Percentiles rank a stretch among this genome's conserved stretches.
These are phyloP conservation scores for Avena eriantha DNA, from an alignment of 176 grass and related monocot genomes.

Conservation along the genomic window DNA sequence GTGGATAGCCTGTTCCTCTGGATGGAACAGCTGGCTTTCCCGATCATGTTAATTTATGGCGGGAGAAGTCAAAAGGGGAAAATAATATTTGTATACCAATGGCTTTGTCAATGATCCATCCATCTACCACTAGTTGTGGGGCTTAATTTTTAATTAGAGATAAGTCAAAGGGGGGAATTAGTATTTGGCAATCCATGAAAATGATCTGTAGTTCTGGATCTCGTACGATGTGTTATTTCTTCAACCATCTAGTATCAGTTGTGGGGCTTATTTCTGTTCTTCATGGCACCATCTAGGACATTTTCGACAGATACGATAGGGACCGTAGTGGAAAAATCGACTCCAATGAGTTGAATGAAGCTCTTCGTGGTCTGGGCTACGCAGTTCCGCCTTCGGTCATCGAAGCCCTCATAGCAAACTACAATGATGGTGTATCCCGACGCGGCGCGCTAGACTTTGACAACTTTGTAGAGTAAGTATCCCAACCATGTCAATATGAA, in stretches of 20 bases:
- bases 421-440: conserved; percentile 45
- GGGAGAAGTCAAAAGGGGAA: not conserved
- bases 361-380: conserved; percentile 78
- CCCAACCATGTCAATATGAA: not conserved
- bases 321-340: conserved; percentile 84
- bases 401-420: conserved; percentile 71
- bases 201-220: not conserved
- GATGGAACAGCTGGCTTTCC: not conserved
- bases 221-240: not conserved
- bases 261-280: conserved; percentile 12
- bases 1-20: conserved; percentile 22
- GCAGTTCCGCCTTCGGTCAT: conserved; percentile 75
- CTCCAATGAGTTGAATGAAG: conserved; percentile 71
- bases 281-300: conserved; percentile 48
- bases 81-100: not conserved
- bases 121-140: not conserved
- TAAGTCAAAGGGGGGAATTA: not conserved
- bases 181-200: not conserved
- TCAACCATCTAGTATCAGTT: not conserved
- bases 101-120: not conserved
- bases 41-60: not conserved
- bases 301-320: conserved; percentile 81
- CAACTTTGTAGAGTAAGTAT: conserved; percentile 88
- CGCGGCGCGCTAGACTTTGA: conserved; percentile 70
- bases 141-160: not conserved